Base-by-base conservation (phyloP, 1,284 basidiomycete species). In the Marasmius fiardii region DNA sequence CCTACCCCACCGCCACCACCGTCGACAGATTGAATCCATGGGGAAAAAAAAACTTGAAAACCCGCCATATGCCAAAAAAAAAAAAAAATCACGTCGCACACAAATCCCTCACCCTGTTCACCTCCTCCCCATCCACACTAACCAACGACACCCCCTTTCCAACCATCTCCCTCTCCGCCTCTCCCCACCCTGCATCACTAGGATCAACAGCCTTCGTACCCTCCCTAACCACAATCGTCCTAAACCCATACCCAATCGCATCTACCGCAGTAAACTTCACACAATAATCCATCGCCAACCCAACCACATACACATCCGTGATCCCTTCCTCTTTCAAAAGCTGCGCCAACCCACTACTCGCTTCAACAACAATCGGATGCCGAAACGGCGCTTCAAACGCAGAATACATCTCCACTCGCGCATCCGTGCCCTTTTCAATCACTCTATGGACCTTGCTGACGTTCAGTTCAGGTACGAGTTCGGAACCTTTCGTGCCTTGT, bases 251-350 rank as follows among this genome's bases (percentile, higher is more conserved):
- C 61, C 74, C 73, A 59, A 64, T 67, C 4, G 75, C 71, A 54
- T 80, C 78, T 43, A 77, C 63, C 28, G 77, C 78, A 3, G 74
- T 76, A 12, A 61, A 65, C 28, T 67, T 64, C 16, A 83, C 79
- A 63, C 85, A 88, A 61, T 79, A 86, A 64, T 87, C 85, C 16
- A 81, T 79, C 43, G 85, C 85, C 18, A 88, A 69, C 3, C 85
- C 85, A 1, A 73, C 74, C 4, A 86, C 71, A 35, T 82, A 77
- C 8, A 86, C 73, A 50, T 72, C 70, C 24, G 68, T 66, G 2
- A 83, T 71, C 3, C 63, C 69, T 37, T 65, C 60, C 5, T 64
- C 61, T 49, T 65, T 63, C 43, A 84, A 68, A 43, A 67, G 63
- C 23, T 61, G 59, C 39, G 66, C 67, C 6, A 82, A 60, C 28